Percentiles rank a stretch among this genome's conserved stretches.
These are phyloP conservation scores for Avicennia marina DNA, from an alignment of 257 asterid species.

Conservation along the genomic window DNA sequence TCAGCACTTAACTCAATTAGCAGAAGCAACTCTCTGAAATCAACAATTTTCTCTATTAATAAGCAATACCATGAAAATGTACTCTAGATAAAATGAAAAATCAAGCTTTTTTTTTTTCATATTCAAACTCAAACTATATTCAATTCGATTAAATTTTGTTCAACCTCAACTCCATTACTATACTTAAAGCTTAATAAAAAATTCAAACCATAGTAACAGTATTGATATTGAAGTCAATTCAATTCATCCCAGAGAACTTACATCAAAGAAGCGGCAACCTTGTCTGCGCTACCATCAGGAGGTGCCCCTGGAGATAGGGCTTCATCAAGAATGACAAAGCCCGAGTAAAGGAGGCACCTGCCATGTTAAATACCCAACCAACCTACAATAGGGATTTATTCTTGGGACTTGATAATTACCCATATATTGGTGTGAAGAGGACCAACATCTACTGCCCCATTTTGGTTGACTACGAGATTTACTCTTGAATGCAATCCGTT, in stretches of 20 bases:
- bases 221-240: neutral
- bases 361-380: neutral
- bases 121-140: too few species aligned
- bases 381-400: neutral
- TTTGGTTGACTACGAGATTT: slow-evolving; percentile 55
- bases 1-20: slow-evolving; percentile 72
- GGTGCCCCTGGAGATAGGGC: slow-evolving; percentile 18
- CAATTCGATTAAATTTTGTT: too few species aligned
- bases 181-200: neutral
- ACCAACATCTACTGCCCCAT: slow-evolving; percentile 61
- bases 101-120: too few species aligned
- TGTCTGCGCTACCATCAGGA: slow-evolving; percentile 16
- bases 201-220: neutral
- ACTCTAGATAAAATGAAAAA: neutral
- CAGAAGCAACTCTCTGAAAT: slow-evolving; percentile 46
- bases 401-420: slow-evolving; percentile 24
- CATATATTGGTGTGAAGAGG: slow-evolving; percentile 73
- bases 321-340: slow-evolving; percentile 48
- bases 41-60: neutral
- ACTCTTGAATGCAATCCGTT: slow-evolving; percentile 78
- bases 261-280: slow-evolving; percentile 6
- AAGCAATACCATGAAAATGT: neutral
- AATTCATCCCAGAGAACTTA: neutral
- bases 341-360: slow-evolving; percentile 82
- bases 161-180: too few species aligned